phyloP scores from a whole-genome alignment of 2,329 filamentous ascomycete genomes.

The Aspergillus fischeri region DNA sequence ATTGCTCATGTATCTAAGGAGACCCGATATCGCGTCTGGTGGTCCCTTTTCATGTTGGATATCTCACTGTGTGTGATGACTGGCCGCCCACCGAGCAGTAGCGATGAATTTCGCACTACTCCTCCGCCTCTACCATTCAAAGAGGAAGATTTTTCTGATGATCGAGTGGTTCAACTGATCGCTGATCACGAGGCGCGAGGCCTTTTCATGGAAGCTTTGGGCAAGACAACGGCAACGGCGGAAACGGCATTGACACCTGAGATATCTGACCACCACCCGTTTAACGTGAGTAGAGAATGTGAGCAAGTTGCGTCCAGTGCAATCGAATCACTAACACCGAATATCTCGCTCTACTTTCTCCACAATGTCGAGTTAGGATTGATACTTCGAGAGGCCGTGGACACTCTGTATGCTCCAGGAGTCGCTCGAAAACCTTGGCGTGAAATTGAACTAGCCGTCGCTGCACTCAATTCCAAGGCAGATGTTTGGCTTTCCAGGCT shows the following conservation, averaged over 20 bases:
- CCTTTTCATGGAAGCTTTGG: constrained; percentile 21
- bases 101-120: constrained; percentile 39
- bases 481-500: constrained; percentile 38
- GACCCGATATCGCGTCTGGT: constrained; percentile 43
- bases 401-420: constrained; percentile 37
- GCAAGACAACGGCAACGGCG: constrained; percentile 1
- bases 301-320: constrained; percentile 21
- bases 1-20: constrained; percentile 37
- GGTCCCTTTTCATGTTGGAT: constrained; percentile 41
- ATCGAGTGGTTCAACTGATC: constrained; percentile 31
- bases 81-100: constrained; percentile 38
- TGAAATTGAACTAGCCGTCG: constrained; percentile 35
- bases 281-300: constrained; percentile 12
- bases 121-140: constrained; percentile 38
- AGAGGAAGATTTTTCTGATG: constrained; percentile 35
- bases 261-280: constrained; percentile 8
- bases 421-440: constrained; percentile 31
- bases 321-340: constrained; percentile 31
- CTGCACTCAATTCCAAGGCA: constrained; percentile 29
- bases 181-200: constrained; percentile 30
- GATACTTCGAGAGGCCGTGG: constrained; percentile 34
- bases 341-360: constrained; percentile 37
- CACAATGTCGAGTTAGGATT: constrained; percentile 35
- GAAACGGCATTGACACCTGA: constrained; percentile 10
- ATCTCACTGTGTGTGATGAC: constrained; percentile 40